These are phyloP conservation scores for Coniochaeta sp. DNA, from an alignment of 2,329 filamentous ascomycete species.

Conservation along the genomic window DNA sequence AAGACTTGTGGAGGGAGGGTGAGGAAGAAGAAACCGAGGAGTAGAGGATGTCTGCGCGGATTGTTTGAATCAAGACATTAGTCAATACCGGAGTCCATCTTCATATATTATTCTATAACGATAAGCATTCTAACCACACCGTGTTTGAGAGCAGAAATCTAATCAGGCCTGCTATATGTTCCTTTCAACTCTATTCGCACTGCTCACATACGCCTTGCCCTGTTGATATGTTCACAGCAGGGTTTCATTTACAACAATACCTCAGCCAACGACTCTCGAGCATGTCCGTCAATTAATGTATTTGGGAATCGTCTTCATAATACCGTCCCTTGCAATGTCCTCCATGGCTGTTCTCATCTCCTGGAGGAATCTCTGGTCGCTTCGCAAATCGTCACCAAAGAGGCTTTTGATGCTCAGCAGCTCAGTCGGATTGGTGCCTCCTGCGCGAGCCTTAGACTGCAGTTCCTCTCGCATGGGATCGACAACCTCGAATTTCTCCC, in stretches of 20 bases:
- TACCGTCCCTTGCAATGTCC: constrained; percentile 36
- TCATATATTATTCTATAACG: too few species aligned
- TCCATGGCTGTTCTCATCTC: constrained; percentile 40
- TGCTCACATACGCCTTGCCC: too few species aligned
- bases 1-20: background rate
- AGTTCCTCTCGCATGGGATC: constrained; percentile 42
- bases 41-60: background rate
- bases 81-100: too few species aligned
- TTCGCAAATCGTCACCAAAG: constrained; percentile 43
- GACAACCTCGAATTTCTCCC: constrained; percentile 31
- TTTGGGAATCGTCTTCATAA: constrained; percentile 41
- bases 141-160: too few species aligned
- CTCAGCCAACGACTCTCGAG: background rate
- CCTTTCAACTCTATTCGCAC: too few species aligned
- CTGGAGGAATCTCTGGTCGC: constrained; percentile 37
- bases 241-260: too few species aligned
- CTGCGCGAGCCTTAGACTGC: constrained; percentile 34
- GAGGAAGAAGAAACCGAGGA: background rate
- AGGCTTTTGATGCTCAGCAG: constrained; percentile 38
- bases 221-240: too few species aligned
- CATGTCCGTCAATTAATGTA: constrained; percentile 26
- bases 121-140: too few species aligned
- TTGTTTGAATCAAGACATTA: background rate
- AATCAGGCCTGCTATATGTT: too few species aligned
- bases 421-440: constrained; percentile 30